Evolutionary conservation across 129 eudicot species (phyloP).

Genomic region (Saussurea involucrata): DNA sequence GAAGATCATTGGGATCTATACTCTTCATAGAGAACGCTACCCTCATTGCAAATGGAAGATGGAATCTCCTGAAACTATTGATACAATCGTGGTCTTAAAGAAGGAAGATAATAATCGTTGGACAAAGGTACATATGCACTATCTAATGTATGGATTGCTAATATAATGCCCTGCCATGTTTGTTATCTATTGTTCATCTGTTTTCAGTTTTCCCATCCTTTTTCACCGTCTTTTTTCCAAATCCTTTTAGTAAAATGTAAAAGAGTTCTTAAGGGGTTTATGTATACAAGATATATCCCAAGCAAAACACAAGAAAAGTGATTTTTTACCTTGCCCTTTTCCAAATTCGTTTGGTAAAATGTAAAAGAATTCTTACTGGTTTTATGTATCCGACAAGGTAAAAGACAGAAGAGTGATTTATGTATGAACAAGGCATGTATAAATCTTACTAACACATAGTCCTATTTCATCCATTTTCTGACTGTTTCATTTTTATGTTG

Average conservation of each 20-base stretch:
- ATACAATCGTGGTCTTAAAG: slow-evolving; percentile 54
- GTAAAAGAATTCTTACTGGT: neutral
- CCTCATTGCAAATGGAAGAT: slow-evolving; percentile 62
- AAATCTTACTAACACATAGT: neutral
- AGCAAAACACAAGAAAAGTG: slow-evolving; percentile 16
- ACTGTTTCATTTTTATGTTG: neutral
- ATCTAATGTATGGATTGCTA: neutral
- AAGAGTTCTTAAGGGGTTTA: neutral
- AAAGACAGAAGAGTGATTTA: neutral
- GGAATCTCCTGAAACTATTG: slow-evolving; percentile 58
- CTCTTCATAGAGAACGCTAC: slow-evolving; percentile 40
- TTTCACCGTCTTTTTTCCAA: neutral
- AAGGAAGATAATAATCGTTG: slow-evolving; percentile 54
- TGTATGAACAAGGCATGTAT: neutral
- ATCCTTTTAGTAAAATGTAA: neutral
- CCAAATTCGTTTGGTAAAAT: neutral
- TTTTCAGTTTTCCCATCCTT: neutral
- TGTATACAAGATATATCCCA: neutral
- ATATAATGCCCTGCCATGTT: neutral
- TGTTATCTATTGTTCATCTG: neutral
- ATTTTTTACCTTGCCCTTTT: neutral
- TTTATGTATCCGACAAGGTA: neutral
- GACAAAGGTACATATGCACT: slow-evolving; percentile 47
- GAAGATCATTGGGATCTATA: slow-evolving; percentile 55
- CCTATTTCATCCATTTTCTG: neutral